Percentiles rank a stretch among this genome's conserved stretches.
These are phyloP conservation scores for Aspergillus pseudonomiae DNA, from an alignment of 2,329 filamentous ascomycete genomes.

Conservation along the genomic window DNA sequence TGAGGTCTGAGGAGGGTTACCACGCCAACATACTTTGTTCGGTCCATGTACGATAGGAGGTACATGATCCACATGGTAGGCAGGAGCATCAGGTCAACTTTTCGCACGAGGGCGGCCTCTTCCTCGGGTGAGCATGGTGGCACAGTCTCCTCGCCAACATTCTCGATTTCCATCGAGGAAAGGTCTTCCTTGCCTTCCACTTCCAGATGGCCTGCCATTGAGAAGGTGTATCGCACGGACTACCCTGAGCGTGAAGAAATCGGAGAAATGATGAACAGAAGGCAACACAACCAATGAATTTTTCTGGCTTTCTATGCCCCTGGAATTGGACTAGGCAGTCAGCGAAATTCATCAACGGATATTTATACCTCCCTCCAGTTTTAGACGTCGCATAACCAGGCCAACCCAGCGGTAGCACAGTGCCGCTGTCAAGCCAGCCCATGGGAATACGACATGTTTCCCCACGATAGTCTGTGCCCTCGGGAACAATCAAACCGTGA, in stretches of 20 bases:
- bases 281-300: not conserved
- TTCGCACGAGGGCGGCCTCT: conserved; percentile 50
- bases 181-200: conserved; percentile 14
- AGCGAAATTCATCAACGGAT: not conserved
- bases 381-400: not conserved
- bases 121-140: conserved; percentile 30
- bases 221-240: not conserved
- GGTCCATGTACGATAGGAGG: conserved; percentile 50
- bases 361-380: not conserved
- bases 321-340: not conserved
- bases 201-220: not conserved
- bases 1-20: not conserved
- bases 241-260: not conserved
- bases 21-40: conserved; percentile 22
- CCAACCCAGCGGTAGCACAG: not conserved
- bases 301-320: not conserved
- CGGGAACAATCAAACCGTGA: not conserved
- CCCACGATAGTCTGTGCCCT: not conserved
- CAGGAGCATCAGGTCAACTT: conserved; percentile 49
- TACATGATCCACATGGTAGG: conserved; percentile 57
- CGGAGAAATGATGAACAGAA: not conserved
- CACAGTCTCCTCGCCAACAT: conserved; percentile 14
- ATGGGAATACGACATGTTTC: not conserved
- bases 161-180: conserved; percentile 22
- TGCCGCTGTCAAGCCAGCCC: not conserved